Conservation (phyloP, 768 basidiomycete species). For the Dioszegia crocea region DNA sequence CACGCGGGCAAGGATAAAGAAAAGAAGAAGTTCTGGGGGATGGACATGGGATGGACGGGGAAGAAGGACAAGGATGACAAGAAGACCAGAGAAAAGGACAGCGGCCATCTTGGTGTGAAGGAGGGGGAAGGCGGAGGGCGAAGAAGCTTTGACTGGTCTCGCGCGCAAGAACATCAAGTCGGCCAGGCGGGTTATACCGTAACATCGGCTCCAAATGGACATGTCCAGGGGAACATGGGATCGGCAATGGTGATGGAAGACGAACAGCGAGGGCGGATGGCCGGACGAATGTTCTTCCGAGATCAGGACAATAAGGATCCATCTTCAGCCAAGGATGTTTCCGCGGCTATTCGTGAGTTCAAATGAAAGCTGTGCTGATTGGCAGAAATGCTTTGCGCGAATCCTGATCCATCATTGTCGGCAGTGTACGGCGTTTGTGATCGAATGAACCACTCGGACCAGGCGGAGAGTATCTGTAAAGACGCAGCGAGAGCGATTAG, state of each 20-base stretch:
- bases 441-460: constrained; percentile 58
- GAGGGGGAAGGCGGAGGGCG: background rate
- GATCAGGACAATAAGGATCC: constrained; percentile 11
- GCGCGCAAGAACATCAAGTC: constrained; percentile 4
- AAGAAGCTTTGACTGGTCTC: constrained; percentile 9
- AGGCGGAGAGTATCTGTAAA: constrained; percentile 68
- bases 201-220: background rate
- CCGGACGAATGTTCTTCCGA: constrained; percentile 1
- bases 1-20: constrained; percentile 30
- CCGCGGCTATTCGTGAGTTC: constrained; percentile 38
- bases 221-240: background rate
- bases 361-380: constrained; percentile 54
- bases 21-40: constrained; percentile 40
- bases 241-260: constrained; percentile 10
- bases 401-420: constrained; percentile 54
- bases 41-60: constrained; percentile 13
- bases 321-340: constrained; percentile 21
- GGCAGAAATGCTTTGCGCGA: constrained; percentile 29
- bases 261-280: constrained; percentile 7
- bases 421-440: constrained; percentile 83
- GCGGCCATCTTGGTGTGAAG: background rate
- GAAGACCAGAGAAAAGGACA: constrained; percentile 14
- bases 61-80: constrained; percentile 18
- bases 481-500: constrained; percentile 78
- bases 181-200: background rate